Percentiles rank a stretch among this genome's conserved stretches.
Evolutionary conservation across 768 basidiomycete species (phyloP).

Genomic region (Auricularia sp.): DNA sequence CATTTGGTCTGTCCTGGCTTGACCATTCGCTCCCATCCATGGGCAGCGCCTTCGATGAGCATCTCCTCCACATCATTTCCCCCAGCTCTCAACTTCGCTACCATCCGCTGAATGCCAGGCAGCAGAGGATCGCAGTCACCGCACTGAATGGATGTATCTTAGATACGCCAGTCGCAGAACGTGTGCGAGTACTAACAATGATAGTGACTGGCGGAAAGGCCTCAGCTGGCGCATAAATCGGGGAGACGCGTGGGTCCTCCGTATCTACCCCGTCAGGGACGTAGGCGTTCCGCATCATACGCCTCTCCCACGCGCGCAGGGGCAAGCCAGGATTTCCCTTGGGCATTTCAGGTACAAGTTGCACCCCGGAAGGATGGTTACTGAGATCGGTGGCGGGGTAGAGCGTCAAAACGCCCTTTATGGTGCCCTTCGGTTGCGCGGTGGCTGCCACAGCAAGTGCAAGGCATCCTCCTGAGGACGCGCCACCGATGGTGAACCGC

Average conservation of each 20-base stretch:
- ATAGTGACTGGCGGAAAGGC: constrained; percentile 1
- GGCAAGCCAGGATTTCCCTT: not conserved
- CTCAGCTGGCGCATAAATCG: not conserved
- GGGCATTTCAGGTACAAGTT: not conserved
- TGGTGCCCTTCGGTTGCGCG: not conserved
- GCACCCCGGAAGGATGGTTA: not conserved
- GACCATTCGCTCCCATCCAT: constrained; percentile 1
- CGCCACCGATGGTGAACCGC: constrained; percentile 2
- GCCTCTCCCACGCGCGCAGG: not conserved
- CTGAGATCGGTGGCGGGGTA: constrained; percentile 1
- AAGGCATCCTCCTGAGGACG: not conserved
- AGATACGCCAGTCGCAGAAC: too few relatives aligned
- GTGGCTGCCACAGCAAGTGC: not conserved
- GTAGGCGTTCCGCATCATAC: not conserved
- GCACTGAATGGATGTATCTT: not conserved
- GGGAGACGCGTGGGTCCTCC: constrained; percentile 4
- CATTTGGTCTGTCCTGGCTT: not conserved
- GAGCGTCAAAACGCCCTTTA: not conserved
- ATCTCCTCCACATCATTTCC: constrained; percentile 2
- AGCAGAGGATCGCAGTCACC: constrained; percentile 3
- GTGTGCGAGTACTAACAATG: not conserved
- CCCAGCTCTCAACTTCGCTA: not conserved
- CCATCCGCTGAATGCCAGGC: not conserved
- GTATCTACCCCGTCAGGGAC: not conserved
- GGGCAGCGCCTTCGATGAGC: constrained; percentile 2